Base-by-base conservation (phyloP, 805 yeast species). In the Metschnikowia orientalis region DNA sequence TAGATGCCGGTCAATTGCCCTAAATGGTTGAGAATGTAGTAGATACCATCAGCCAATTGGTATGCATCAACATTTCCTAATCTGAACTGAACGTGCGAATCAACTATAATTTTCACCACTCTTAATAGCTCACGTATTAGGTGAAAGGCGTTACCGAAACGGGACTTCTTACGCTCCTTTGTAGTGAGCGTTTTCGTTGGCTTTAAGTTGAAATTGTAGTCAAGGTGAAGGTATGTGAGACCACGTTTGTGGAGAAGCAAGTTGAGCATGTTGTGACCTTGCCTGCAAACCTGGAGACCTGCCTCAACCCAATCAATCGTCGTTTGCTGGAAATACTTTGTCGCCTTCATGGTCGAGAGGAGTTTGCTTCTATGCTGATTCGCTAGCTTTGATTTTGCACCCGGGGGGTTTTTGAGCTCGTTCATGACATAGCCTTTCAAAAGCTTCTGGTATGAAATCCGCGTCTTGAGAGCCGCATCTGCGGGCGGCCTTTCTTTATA, bases 301-400 rank as follows among this genome's bases (percentile, higher is more conserved):
- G 97, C 98, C 56, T 92, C 99, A 3, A 90, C 92, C 99, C 99
- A 92, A 57, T 92, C 98, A 30, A 92, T 79, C 0, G 89, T 72
- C 0, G 98, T 90, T 48, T 84, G 81, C 52, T 87, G 95, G 59
- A 92, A 92, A 55, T 76, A 92, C 50, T 86, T 89, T 0, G 98
- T 92, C 28, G 72, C 68, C 37, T 77, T 76, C 44, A 92, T 69
- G 18, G 78, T 69, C 41, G 75, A 77, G 17, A 92, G 54, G 9
- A 92, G 61, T 23, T 75, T 71, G 5, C 73, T 68, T 45, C 78
- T 81, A 30, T 70, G 69, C 27, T 60, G 69, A 19, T 64, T 61
- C 2, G 67, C 61, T 3, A 65, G 59, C 15, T 57, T 59, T 10
- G 47, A 38, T 53, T 47, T 47, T 7, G 35, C 34, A 3, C 59